Evolutionary conservation across 176 grass and related monocot species (phyloP).

Genomic region (Rhipidocladum racemiflorum): DNA sequence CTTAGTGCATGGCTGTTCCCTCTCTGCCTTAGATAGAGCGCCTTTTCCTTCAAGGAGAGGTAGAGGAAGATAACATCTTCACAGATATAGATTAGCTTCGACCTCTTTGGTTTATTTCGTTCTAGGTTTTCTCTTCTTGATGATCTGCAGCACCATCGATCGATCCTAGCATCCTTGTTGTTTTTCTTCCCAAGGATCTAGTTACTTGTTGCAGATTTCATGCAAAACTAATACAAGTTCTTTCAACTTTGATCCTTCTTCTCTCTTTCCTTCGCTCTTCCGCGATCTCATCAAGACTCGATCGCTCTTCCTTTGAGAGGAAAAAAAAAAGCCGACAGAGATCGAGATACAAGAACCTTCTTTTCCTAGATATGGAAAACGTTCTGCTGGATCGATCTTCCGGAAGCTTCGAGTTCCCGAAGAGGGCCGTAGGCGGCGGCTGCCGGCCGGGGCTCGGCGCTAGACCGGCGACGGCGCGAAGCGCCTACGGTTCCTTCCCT

Average conservation of each 20-base stretch:
- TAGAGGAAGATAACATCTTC: constrained; percentile 36
- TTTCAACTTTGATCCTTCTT: not conserved
- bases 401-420: constrained; percentile 36
- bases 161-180: constrained; percentile 51
- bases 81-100: constrained; percentile 25
- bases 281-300: constrained; percentile 6
- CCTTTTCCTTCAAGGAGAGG: not conserved
- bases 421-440: constrained; percentile 7
- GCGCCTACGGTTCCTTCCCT: constrained; percentile 9
- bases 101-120: not conserved
- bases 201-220: constrained; percentile 24
- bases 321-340: not conserved
- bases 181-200: constrained; percentile 51
- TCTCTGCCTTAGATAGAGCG: constrained; percentile 18
- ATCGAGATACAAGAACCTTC: not conserved
- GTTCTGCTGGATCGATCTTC: constrained; percentile 43
- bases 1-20: constrained; percentile 40
- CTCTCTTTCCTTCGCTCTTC: not conserved
- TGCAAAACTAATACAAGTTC: constrained; percentile 31
- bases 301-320: not conserved
- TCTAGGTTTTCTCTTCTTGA: constrained; percentile 9
- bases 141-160: constrained; percentile 4
- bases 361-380: constrained; percentile 35
- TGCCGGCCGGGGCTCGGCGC: not conserved
- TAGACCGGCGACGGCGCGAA: not conserved